These are phyloP conservation scores for Tritrichomonas foetus DNA, from an alignment of 208 protist genomes.

Conservation along the genomic window DNA sequence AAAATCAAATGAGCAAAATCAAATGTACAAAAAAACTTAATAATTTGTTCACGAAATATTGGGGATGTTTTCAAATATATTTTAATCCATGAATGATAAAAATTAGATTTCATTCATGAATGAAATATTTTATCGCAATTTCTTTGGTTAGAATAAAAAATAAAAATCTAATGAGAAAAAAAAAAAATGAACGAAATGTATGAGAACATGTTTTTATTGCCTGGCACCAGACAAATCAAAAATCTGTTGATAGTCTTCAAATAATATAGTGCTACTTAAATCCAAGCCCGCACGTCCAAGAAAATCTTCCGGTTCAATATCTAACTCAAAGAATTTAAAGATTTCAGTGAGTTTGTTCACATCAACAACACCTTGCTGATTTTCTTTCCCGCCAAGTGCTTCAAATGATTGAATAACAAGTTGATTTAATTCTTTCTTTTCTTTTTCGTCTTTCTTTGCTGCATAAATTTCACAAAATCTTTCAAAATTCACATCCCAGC, in stretches of 20 bases:
- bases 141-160: too few species aligned
- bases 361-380: conserved; percentile 22
- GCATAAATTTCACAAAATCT: background rate
- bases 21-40: too few species aligned
- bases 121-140: too few species aligned
- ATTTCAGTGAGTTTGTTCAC: conserved; percentile 3
- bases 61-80: too few species aligned
- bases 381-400: conserved; percentile 12
- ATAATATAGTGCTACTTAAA: conserved; percentile 6
- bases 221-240: background rate
- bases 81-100: too few species aligned
- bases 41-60: too few species aligned
- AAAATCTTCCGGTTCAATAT: conserved; percentile 27
- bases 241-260: conserved; percentile 9
- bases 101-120: too few species aligned
- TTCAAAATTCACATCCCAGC: background rate
- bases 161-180: too few species aligned
- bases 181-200: too few species aligned
- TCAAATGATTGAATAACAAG: conserved; percentile 37
- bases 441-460: conserved; percentile 38
- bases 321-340: conserved; percentile 12
- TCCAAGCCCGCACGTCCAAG: background rate
- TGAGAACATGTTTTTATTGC: background rate
- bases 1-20: too few species aligned
- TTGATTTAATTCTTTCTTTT: conserved; percentile 10